These are phyloP conservation scores for Hanseniaspora clermontiae DNA, from an alignment of 805 yeast genomes.

Conservation along the genomic window DNA sequence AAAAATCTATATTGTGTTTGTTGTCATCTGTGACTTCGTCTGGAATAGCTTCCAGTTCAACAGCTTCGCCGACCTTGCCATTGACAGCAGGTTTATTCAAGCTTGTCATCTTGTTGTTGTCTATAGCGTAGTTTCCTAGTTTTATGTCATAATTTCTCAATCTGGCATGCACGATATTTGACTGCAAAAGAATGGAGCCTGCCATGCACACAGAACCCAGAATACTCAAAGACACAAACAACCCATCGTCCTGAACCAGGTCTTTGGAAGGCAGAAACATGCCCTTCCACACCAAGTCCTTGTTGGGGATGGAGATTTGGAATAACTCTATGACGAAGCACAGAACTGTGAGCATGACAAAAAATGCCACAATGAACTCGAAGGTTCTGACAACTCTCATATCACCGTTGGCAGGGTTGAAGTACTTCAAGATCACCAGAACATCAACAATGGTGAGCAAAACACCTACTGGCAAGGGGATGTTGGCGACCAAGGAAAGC, in stretches of 20 bases:
- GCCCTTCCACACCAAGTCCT: slow-evolving; percentile 45
- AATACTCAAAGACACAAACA: slow-evolving; percentile 68
- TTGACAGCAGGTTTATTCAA: background rate
- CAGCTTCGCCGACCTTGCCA: slow-evolving; percentile 15
- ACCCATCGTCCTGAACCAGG: slow-evolving; percentile 50
- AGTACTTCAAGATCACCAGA: slow-evolving; percentile 61
- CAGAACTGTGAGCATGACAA: slow-evolving; percentile 60
- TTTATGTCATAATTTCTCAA: slow-evolving; percentile 61
- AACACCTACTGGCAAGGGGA: slow-evolving; percentile 68
- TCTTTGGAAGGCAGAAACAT: slow-evolving; percentile 52
- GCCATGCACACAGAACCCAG: slow-evolving; percentile 96
- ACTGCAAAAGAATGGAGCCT: slow-evolving; percentile 71
- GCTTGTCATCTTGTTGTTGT: background rate
- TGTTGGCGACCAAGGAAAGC: slow-evolving; percentile 56
- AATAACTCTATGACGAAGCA: slow-evolving; percentile 64
- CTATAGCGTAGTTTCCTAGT: slow-evolving; percentile 40
- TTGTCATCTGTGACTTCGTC: slow-evolving; percentile 15
- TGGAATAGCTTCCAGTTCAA: slow-evolving; percentile 18
- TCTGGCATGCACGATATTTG: slow-evolving; percentile 78
- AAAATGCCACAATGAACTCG: slow-evolving; percentile 57
- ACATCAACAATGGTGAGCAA: slow-evolving; percentile 72
- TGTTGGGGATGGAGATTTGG: slow-evolving; percentile 43
- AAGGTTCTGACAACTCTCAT: slow-evolving; percentile 63
- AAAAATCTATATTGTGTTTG: slow-evolving; percentile 29
- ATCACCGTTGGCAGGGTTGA: slow-evolving; percentile 61